A percentile compares a stretch with the other conserved stretches of the same genome.
Evolutionary conservation across 306 rosid species (phyloP).

Genomic region (Calophaca sinica): DNA sequence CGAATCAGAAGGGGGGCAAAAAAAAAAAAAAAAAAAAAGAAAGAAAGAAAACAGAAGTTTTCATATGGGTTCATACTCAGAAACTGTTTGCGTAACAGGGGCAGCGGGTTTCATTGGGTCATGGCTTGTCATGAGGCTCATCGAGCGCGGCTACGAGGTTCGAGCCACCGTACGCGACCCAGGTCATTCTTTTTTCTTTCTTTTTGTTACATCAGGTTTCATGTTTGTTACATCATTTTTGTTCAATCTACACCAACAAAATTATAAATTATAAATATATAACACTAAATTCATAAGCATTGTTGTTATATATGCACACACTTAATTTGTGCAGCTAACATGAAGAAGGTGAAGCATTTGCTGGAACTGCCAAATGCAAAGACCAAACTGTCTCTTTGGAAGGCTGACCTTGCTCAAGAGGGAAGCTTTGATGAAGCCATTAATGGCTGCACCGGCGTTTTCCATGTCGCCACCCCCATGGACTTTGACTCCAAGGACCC

Average conservation of each 20-base stretch:
- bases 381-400: conserved; percentile 68
- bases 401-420: conserved; percentile 70
- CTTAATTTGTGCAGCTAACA: conserved; percentile 53
- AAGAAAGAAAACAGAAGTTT: too few relatives aligned
- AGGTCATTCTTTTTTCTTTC: conserved; percentile 43
- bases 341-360: conserved; percentile 85
- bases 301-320: background rate
- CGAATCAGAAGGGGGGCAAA: too few relatives aligned
- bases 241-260: too few relatives aligned
- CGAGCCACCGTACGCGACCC: conserved; percentile 94
- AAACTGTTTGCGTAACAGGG: conserved; percentile 77
- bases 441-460: conserved; percentile 74
- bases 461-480: conserved; percentile 94
- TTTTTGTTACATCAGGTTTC: too few relatives aligned
- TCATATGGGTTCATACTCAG: too few relatives aligned
- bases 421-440: conserved; percentile 86
- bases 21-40: too few relatives aligned
- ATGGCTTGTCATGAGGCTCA: conserved; percentile 84
- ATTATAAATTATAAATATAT: background rate
- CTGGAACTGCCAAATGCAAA: conserved; percentile 67
- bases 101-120: conserved; percentile 83
- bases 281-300: background rate
- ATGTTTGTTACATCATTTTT: too few relatives aligned
- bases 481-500: conserved; percentile 87
- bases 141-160: conserved; percentile 68